A percentile compares a stretch with the other conserved stretches of the same genome.
Evolutionary conservation across 331 rosid genomes (phyloP).

Genomic region (Prunus yedoensis): DNA sequence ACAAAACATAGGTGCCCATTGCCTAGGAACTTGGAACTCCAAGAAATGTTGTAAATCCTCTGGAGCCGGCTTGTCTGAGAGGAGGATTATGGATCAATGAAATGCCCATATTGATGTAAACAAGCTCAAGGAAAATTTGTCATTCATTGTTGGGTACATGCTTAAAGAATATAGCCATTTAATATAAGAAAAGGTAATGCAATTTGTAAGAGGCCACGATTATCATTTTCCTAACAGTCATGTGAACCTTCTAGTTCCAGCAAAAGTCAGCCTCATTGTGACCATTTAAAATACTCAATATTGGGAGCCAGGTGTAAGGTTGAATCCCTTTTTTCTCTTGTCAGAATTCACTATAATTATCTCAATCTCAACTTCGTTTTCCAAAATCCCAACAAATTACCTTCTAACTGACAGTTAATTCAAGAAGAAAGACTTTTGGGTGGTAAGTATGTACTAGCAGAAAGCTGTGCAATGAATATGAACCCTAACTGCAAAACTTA

Average conservation of each 20-base stretch:
- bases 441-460: no score
- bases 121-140: conserved; percentile 5
- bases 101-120: neutral
- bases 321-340: neutral
- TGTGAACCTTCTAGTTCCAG: neutral
- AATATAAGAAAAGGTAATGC: neutral
- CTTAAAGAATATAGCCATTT: neutral
- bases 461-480: conserved; percentile 12
- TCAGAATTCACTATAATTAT: neutral
- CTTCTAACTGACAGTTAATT: neutral
- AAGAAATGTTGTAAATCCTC: conserved; percentile 82
- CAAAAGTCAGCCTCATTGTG: neutral
- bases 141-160: neutral
- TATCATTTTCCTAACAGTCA: neutral
- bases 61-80: conserved; percentile 78
- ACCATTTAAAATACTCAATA: neutral
- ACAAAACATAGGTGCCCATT: conserved; percentile 97
- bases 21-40: conserved; percentile 98
- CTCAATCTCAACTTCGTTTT: neutral
- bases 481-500: conserved; percentile 1
- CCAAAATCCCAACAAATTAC: neutral
- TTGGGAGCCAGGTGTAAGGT: neutral
- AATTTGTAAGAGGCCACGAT: neutral
- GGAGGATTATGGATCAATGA: conserved; percentile 11
- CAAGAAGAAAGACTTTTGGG: no score